A percentile compares a stretch with the other conserved stretches of the same genome.
These are phyloP conservation scores for Chenopodium album DNA, from an alignment of 148 eudicot genomes.

Conservation along the genomic window DNA sequence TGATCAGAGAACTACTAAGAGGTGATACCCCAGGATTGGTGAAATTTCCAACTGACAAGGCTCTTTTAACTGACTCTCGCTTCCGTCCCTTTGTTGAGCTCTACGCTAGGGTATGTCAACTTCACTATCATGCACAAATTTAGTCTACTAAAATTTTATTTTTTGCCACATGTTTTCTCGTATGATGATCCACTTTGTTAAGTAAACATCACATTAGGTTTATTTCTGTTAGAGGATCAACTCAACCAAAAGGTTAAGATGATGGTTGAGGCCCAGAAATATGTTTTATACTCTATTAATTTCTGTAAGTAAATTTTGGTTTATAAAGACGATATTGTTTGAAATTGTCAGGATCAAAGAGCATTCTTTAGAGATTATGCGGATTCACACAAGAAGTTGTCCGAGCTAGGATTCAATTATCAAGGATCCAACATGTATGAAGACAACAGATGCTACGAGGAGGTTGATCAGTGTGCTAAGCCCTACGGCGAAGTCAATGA, in stretches of 20 bases:
- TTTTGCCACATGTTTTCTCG: no score
- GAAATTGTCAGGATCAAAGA: conserved; percentile 52
- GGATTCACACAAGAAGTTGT: conserved; percentile 80
- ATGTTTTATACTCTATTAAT: no score
- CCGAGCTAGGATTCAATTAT: conserved; percentile 64
- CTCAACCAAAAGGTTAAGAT: no score
- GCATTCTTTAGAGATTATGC: conserved; percentile 85
- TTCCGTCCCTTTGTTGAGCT: conserved; percentile 57
- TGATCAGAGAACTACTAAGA: conserved; percentile 63
- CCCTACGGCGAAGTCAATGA: neutral
- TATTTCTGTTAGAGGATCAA: no score
- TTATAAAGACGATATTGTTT: no score
- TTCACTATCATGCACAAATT: neutral
- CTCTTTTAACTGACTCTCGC: conserved; percentile 53
- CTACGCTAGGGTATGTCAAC: conserved; percentile 58
- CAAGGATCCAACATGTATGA: conserved; percentile 20
- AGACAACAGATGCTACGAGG: neutral
- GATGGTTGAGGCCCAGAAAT: no score
- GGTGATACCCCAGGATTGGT: conserved; percentile 57
- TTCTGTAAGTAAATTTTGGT: no score
- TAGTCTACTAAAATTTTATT: no score
- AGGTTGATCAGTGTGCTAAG: neutral
- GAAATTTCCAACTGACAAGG: conserved; percentile 76
- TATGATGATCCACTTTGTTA: no score
- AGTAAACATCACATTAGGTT: no score